These are phyloP conservation scores for Prunus persica DNA, from an alignment of 306 rosid species.

Conservation along the genomic window DNA sequence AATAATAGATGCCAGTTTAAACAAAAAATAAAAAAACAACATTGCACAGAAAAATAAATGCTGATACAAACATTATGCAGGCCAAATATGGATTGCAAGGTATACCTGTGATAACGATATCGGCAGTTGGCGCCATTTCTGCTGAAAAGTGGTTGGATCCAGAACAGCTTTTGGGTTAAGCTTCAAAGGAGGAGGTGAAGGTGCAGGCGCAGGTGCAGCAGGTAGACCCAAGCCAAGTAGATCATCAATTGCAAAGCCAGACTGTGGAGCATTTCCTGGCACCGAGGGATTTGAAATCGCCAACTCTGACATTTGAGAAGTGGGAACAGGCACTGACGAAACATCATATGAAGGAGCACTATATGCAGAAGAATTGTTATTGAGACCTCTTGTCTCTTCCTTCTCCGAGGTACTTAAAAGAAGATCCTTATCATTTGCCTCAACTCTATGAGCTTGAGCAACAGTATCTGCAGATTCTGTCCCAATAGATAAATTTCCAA, in stretches of 20 bases:
- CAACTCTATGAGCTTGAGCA: slow-evolving; percentile 83
- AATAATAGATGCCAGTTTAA: slow-evolving; percentile 3
- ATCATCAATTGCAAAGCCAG: slow-evolving; percentile 79
- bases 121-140: slow-evolving; percentile 97
- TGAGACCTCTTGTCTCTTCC: slow-evolving; percentile 68
- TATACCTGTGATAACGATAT: slow-evolving; percentile 77
- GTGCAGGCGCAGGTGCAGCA: slow-evolving; percentile 46
- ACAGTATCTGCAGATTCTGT: slow-evolving; percentile 64
- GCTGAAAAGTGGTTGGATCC: slow-evolving; percentile 93
- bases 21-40: background rate
- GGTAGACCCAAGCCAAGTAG: slow-evolving; percentile 78
- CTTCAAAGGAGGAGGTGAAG: slow-evolving; percentile 70
- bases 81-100: slow-evolving; percentile 15
- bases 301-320: slow-evolving; percentile 63
- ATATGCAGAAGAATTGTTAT: slow-evolving; percentile 68
- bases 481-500: slow-evolving; percentile 71
- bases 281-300: slow-evolving; percentile 36
- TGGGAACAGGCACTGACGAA: slow-evolving; percentile 46
- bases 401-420: slow-evolving; percentile 84
- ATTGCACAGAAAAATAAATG: background rate
- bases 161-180: slow-evolving; percentile 79
- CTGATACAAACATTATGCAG: background rate
- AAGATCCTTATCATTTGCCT: slow-evolving; percentile 93
- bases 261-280: slow-evolving; percentile 44
- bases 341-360: slow-evolving; percentile 74